Conservation (phyloP, 2,329 filamentous ascomycete species). For the Aspergillus sp. region DNA sequence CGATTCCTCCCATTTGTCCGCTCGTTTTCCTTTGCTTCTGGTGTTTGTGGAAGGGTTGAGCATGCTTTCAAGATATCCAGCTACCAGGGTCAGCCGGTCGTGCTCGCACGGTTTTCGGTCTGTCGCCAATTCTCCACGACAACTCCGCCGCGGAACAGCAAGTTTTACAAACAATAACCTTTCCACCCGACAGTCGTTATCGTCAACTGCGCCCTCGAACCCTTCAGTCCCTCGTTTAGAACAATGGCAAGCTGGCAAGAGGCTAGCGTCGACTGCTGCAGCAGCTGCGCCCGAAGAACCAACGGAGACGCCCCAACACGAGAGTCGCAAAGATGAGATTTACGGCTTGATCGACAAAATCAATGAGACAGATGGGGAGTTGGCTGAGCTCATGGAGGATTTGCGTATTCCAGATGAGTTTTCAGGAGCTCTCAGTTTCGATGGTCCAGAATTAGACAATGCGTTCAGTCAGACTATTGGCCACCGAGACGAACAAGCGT, state of each 20-base stretch:
- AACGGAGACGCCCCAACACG: constrained; percentile 9
- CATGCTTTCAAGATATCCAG: constrained; percentile 31
- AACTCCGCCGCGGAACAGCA: constrained; percentile 19
- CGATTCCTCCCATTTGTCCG: constrained; percentile 3
- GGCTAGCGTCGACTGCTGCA: constrained; percentile 17
- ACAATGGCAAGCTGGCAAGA: constrained; percentile 10
- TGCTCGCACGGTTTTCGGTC: constrained; percentile 22
- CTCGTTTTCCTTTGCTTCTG: constrained; percentile 2
- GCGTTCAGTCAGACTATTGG: constrained; percentile 23
- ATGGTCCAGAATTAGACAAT: constrained; percentile 22
- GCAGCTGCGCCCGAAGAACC: constrained; percentile 2
- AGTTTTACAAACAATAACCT: constrained; percentile 11
- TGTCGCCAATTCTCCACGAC: constrained; percentile 16
- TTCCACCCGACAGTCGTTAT: constrained; percentile 5
- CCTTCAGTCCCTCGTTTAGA: background rate
- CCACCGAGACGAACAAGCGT: constrained; percentile 24
- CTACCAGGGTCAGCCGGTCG: constrained; percentile 21
- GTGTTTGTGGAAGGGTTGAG: constrained; percentile 10
- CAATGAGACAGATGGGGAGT: constrained; percentile 27
- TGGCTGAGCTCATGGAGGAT: constrained; percentile 30
- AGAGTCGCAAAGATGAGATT: constrained; percentile 23
- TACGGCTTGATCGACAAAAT: constrained; percentile 33
- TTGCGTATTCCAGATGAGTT: constrained; percentile 25
- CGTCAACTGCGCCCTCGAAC: constrained; percentile 1
- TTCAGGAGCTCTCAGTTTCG: constrained; percentile 14